Percentiles rank a stretch among this genome's conserved stretches.
Conservation (phyloP, 2,329 filamentous ascomycete species). For the Alternaria novae-zelandiae region DNA sequence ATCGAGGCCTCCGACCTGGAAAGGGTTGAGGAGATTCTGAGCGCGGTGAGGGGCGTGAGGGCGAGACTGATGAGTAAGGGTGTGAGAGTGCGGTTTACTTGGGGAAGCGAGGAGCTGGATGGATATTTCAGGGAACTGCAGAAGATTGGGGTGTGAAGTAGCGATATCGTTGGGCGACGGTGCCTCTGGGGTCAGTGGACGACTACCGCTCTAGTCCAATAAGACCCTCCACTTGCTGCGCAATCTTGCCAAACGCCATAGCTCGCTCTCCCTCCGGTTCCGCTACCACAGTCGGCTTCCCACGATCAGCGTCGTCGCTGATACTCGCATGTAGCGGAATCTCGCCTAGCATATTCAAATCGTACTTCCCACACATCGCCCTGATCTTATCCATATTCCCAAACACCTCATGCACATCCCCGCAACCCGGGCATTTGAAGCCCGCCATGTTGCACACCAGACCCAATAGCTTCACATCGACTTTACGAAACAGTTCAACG, state of each 20-base stretch:
- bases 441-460: slow-evolving; percentile 66
- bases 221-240: slow-evolving; percentile 55
- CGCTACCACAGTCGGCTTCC: slow-evolving; percentile 87
- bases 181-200: no score
- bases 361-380: slow-evolving; percentile 73
- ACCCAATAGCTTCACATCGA: slow-evolving; percentile 78
- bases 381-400: slow-evolving; percentile 77
- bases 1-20: accelerated
- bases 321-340: slow-evolving; percentile 87
- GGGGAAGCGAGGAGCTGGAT: background rate
- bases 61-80: background rate
- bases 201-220: slow-evolving; percentile 18
- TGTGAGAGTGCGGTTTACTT: background rate
- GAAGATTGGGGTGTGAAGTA: background rate
- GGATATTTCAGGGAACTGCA: background rate
- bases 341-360: slow-evolving; percentile 82
- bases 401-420: slow-evolving; percentile 43
- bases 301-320: slow-evolving; percentile 84
- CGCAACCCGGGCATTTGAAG: slow-evolving; percentile 59
- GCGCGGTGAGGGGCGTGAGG: background rate
- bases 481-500: slow-evolving; percentile 89
- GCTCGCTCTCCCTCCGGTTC: slow-evolving; percentile 79
- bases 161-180: background rate
- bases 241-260: slow-evolving; percentile 74
- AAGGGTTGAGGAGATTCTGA: background rate